Base-by-base conservation (phyloP, 345 rosid genomes). In the Eucalyptus pauciflora region DNA sequence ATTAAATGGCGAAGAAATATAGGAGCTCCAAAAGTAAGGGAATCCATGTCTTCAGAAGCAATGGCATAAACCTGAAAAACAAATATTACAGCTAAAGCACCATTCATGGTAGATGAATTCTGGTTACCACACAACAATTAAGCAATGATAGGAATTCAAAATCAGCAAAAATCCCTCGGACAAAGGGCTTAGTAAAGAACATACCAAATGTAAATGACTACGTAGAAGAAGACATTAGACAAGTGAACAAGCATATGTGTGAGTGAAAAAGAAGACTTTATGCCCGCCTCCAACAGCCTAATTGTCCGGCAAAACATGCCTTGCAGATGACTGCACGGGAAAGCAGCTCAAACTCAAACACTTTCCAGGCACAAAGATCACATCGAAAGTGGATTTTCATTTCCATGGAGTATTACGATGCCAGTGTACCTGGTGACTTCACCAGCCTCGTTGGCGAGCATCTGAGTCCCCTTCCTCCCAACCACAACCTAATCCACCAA, bases 21-120 rank as follows among this genome's bases (percentile, higher is more conserved):
- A 86, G 97, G 93, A 92, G 97, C 98, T 86, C 99, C 98, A 92
- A 97, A 97, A 85, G 99, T 97, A 86, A 97, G 93, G 88, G 99
- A 97, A 89, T 97, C 99, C 99, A 97, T 97, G 89, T 97, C 99
- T 93, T 97, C 99, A 86, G 99, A 97, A 91, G 99, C 98, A 89
- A 97, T 95, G 13, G 94, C 99, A 89, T 97, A 97, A 90, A 95
- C 99, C 99, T 97, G 90, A 90, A 90, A 89, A 69, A 8, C 43
- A 52, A 37, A 17, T 13, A 52, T 52, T 27, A 79, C 29, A 50
- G 29, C 83, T 88, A 45, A 50, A 52, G 60, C 50, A 49, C n/a
- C 46, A 87, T 81, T 76, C 9, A 41, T 10, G 27, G 12, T 22
- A 76, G 48, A 41, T 20, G 27, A 18, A 41, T 76, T 41, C 27